Conservation (phyloP, 768 basidiomycete species). For the Kwoniella bestiolae region DNA sequence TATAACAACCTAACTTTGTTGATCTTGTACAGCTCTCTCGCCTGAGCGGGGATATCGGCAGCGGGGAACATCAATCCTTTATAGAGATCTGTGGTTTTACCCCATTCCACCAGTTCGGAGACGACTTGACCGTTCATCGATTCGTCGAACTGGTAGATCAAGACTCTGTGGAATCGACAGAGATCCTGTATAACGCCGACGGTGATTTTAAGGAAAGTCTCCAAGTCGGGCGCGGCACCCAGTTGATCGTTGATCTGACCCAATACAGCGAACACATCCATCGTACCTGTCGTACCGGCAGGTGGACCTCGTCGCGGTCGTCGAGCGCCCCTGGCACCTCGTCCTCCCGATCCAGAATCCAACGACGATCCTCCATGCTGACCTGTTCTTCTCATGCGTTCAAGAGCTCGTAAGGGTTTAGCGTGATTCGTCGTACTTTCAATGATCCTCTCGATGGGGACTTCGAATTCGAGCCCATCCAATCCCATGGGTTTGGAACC, state of each 20-base stretch:
- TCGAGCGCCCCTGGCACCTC: constrained; percentile 23
- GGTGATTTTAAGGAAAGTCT: constrained; percentile 71
- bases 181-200: constrained; percentile 77
- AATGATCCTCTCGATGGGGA: constrained; percentile 66
- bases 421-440: constrained; percentile 72
- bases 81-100: constrained; percentile 72
- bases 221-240: constrained; percentile 67
- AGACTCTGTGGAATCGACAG: constrained; percentile 77
- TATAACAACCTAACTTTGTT: constrained; percentile 81
- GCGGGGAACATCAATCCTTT: constrained; percentile 58
- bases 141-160: constrained; percentile 83
- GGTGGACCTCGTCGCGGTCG: constrained; percentile 26
- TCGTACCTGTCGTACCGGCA: constrained; percentile 61
- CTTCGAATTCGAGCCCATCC: constrained; percentile 56
- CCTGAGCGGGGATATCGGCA: constrained; percentile 62
- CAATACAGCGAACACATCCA: constrained; percentile 79
- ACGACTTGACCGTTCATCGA: constrained; percentile 77
- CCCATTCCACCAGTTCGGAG: constrained; percentile 79
- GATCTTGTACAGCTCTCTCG: constrained; percentile 69
- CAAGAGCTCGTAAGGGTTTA: constrained; percentile 71
- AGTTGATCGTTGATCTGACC: constrained; percentile 81
- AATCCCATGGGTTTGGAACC: constrained; percentile 41
- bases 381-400: constrained; percentile 65
- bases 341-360: constrained; percentile 17
- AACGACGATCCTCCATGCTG: constrained; percentile 14